Conservation (phyloP, 164 flowering plant genomes). For the Chimonanthus praecox region DNA sequence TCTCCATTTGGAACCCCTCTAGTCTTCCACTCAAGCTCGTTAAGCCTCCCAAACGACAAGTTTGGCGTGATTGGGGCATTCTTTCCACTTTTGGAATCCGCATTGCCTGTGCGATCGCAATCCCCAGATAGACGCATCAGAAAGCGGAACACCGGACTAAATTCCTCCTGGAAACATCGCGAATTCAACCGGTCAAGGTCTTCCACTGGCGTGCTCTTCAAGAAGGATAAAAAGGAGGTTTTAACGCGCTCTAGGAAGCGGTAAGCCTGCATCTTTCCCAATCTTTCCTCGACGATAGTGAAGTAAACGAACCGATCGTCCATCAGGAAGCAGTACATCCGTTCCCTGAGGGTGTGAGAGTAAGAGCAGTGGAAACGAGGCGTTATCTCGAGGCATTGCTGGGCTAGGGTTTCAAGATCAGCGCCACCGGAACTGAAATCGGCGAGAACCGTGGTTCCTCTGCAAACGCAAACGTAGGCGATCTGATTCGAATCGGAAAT, state of each 20-base stretch:
- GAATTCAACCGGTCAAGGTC: not conserved
- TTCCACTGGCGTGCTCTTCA: constrained; percentile 1
- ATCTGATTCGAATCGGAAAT: constrained; percentile 5
- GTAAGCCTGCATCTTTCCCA: constrained; percentile 14
- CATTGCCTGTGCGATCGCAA: constrained; percentile 5
- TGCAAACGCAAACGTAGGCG: constrained; percentile 22
- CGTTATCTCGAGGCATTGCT: constrained; percentile 16
- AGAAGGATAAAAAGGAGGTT: constrained; percentile 10
- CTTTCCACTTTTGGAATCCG: constrained; percentile 16
- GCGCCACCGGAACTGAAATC: constrained; percentile 16
- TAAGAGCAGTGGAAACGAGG: constrained; percentile 19
- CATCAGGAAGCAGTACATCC: constrained; percentile 22
- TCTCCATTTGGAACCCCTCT: not conserved
- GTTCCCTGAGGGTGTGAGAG: constrained; percentile 16
- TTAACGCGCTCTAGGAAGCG: constrained; percentile 19
- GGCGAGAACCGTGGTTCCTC: constrained; percentile 17
- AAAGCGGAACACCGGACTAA: constrained; percentile 13
- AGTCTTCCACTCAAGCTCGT: constrained; percentile 38
- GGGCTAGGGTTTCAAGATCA: constrained; percentile 18
- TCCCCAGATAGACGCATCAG: constrained; percentile 12
- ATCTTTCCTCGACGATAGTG: constrained; percentile 11
- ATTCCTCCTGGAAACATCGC: constrained; percentile 19
- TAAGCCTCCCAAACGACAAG: constrained; percentile 50
- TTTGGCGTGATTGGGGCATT: constrained; percentile 38
- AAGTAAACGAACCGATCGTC: constrained; percentile 24